A percentile compares a stretch with the other conserved stretches of the same genome.
Evolutionary conservation across 2,329 filamentous ascomycete species (phyloP).

Genomic region (Macrophomina tecta): DNA sequence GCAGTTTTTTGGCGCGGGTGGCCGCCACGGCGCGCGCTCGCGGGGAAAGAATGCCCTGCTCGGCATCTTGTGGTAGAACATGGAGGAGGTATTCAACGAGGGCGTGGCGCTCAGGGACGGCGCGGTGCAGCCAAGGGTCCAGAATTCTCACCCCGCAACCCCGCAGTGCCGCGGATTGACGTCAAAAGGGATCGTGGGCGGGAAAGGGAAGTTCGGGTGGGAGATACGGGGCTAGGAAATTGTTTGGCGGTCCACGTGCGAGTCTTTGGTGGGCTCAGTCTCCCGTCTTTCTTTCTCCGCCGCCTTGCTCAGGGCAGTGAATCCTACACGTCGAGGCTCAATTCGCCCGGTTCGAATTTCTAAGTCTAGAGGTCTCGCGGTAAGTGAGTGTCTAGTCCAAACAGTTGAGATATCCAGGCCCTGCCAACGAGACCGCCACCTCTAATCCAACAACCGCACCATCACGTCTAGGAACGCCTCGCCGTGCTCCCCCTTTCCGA

Average conservation of each 20-base stretch:
- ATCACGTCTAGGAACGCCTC: neutral
- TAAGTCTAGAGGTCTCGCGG: slow-evolving; percentile 7
- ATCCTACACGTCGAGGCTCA: too few species aligned
- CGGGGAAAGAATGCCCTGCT: slow-evolving; percentile 12
- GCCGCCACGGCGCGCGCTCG: neutral
- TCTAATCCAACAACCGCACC: neutral
- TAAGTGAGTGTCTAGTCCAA: slow-evolving; percentile 7
- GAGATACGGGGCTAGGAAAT: neutral
- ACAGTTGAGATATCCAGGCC: neutral
- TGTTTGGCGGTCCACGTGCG: neutral
- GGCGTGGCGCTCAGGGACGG: neutral
- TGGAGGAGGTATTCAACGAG: neutral
- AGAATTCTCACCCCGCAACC: slow-evolving; percentile 5
- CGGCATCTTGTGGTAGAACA: neutral
- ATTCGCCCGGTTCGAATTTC: neutral
- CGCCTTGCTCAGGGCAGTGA: too few species aligned
- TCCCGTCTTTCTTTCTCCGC: neutral
- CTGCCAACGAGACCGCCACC: neutral
- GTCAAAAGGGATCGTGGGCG: neutral
- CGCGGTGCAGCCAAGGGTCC: neutral
- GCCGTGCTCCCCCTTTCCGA: too few species aligned
- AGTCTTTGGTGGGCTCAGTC: neutral
- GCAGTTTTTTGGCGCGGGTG: neutral
- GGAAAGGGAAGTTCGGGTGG: neutral
- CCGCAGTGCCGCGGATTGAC: slow-evolving; percentile 2